These are phyloP conservation scores for Cyclaneusma minus DNA, from an alignment of 2,329 filamentous ascomycete species.

Conservation along the genomic window DNA sequence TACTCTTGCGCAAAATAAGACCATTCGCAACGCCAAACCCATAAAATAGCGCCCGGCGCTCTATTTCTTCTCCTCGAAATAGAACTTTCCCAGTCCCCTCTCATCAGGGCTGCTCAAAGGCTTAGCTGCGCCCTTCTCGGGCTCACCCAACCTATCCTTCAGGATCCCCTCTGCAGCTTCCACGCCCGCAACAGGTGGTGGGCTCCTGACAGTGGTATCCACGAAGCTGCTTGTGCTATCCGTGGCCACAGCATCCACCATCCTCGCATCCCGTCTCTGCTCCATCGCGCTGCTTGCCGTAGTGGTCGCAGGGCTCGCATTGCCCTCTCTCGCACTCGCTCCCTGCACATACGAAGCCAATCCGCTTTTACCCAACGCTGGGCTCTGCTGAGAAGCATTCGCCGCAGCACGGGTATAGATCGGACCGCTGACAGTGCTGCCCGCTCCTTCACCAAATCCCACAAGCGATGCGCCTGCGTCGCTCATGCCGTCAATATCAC, in stretches of 20 bases:
- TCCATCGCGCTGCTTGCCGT: constrained; percentile 21
- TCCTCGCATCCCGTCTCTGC: constrained; percentile 43
- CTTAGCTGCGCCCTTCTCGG: constrained; percentile 4
- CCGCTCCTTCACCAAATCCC: constrained; percentile 84
- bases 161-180: constrained; percentile 52
- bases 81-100: constrained; percentile 38
- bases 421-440: constrained; percentile 68
- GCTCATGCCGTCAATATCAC: constrained; percentile 51
- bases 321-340: constrained; percentile 7
- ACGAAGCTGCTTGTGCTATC: constrained; percentile 42
- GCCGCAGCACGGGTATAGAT: constrained; percentile 43
- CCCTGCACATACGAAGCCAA: constrained; percentile 10
- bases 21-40: not conserved
- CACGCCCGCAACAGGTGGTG: constrained; percentile 17
- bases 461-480: constrained; percentile 79
- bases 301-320: constrained; percentile 7
- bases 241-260: constrained; percentile 49
- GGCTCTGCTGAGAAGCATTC: constrained; percentile 21
- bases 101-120: constrained; percentile 28
- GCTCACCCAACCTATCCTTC: constrained; percentile 38
- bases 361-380: constrained; percentile 17
- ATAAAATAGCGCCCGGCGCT: no score
- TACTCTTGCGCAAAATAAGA: no score
- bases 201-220: constrained; percentile 37
- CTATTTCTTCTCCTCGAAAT: constrained; percentile 36